Evolutionary conservation across 2,329 filamentous ascomycete species (phyloP).

Genomic region (Fusarium circinatum): DNA sequence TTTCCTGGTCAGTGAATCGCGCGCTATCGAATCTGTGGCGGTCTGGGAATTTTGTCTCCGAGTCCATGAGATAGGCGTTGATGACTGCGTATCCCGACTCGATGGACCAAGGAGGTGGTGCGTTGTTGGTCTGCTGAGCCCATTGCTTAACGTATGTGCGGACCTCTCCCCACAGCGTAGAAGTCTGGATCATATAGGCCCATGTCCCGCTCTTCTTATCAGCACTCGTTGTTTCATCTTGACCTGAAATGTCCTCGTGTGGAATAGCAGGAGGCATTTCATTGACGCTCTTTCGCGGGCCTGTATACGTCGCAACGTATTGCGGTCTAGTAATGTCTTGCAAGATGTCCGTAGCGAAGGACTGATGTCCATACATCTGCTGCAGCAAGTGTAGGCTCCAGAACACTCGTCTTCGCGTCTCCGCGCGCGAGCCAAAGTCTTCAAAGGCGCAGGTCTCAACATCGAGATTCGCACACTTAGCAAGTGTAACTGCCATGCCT

Average conservation of each 20-base stretch:
- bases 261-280: background rate
- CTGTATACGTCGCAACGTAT: background rate
- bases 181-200: background rate
- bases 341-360: background rate
- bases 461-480: background rate
- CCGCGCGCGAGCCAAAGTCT: background rate
- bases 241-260: background rate
- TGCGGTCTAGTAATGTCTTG: background rate
- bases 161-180: background rate
- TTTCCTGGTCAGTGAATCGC: background rate
- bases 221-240: background rate
- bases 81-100: conserved; percentile 2
- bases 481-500: background rate
- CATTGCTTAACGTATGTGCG: background rate
- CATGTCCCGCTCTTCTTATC: background rate
- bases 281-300: background rate
- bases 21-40: background rate
- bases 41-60: background rate
- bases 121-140: background rate
- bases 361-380: background rate
- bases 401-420: background rate
- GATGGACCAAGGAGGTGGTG: background rate
- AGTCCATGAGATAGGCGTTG: background rate
- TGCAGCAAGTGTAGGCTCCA: background rate
- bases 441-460: background rate